These are phyloP conservation scores for Tricholoma flavovirens DNA, from an alignment of 768 basidiomycete genomes.

Conservation along the genomic window DNA sequence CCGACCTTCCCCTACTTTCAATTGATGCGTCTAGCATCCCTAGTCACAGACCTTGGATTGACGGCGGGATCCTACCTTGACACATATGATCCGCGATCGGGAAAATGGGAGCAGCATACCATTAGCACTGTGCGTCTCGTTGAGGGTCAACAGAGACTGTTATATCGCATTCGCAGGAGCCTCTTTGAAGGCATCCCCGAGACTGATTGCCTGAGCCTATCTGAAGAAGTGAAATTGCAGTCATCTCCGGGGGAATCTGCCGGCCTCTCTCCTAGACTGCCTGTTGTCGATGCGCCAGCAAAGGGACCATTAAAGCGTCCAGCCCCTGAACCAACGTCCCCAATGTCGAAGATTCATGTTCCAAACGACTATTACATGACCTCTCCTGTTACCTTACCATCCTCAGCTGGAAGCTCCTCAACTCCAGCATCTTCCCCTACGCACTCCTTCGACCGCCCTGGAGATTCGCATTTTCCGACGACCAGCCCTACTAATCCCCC, in stretches of 20 bases:
- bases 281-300: neutral
- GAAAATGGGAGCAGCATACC: slow-evolving; percentile 66
- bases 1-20: slow-evolving; percentile 64
- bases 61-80: slow-evolving; percentile 51
- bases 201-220: slow-evolving; percentile 50
- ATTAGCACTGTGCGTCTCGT: slow-evolving; percentile 55
- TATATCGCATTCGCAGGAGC: slow-evolving; percentile 56
- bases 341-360: slow-evolving; percentile 24
- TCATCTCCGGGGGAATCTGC: neutral
- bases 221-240: slow-evolving; percentile 51
- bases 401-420: neutral
- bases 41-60: slow-evolving; percentile 53
- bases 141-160: slow-evolving; percentile 51
- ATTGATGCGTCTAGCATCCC: slow-evolving; percentile 43
- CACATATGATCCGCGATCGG: slow-evolving; percentile 45
- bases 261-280: neutral
- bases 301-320: slow-evolving; percentile 18
- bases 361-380: slow-evolving; percentile 28
- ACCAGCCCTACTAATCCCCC: neutral
- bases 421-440: neutral
- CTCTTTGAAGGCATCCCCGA: slow-evolving; percentile 54
- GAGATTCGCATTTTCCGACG: neutral
- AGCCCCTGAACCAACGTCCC: slow-evolving; percentile 12
- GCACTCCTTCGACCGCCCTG: neutral
- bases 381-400: slow-evolving; percentile 5